Evolutionary conservation across 169 alveolate species (phyloP), one percentile per base, ranked within the genome.

Genomic region (Plasmodium yoelii): DNA sequence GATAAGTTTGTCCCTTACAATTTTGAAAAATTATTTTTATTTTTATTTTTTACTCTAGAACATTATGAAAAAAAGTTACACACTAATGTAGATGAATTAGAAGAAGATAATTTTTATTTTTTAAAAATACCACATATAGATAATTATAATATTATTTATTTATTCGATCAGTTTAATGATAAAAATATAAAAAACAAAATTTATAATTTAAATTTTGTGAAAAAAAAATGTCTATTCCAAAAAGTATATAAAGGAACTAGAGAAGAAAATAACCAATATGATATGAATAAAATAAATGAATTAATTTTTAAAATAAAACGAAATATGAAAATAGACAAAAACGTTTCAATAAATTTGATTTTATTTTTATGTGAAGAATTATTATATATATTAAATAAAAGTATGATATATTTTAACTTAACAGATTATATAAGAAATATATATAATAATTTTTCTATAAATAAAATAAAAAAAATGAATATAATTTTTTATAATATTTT

Each of bases 361-460:
- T 28, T 75, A 28, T 49, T 75, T 2, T 55, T 75, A 68, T 75
- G 88, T 44, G 88, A 75, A 55, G 73, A 75, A 75, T 44, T 75
- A 22, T 60, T 75, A 55, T 15, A 53, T 24, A 55, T 75, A 39
- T 15, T 63, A 63, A 75, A 63, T 53, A 63, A 51, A 49, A 49
- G 19, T 15, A 49, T 75, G 13, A 19, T 28, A 0, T 24, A 49
- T 42, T 75, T 67, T 13, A 47, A 26, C 1, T 12, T 24, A n/a
- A 51, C 26, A 15, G 53, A 12, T n/a, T 12, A 10, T 34, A 67
- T 75, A 49, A 75, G 28, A 22, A 63, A 51, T 19, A 63, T 75
- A n/a, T 60, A 75, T 18, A 63, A 46, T 12, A 12, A 63, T 75
- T 8, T 24, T 15, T 15, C 19, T 13, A 24, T 75, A 3, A 9